Evolutionary conservation across 371 early-diverging fungal species (phyloP), one percentile per base, ranked within the genome.

Genomic region (Mortierella sp.): DNA sequence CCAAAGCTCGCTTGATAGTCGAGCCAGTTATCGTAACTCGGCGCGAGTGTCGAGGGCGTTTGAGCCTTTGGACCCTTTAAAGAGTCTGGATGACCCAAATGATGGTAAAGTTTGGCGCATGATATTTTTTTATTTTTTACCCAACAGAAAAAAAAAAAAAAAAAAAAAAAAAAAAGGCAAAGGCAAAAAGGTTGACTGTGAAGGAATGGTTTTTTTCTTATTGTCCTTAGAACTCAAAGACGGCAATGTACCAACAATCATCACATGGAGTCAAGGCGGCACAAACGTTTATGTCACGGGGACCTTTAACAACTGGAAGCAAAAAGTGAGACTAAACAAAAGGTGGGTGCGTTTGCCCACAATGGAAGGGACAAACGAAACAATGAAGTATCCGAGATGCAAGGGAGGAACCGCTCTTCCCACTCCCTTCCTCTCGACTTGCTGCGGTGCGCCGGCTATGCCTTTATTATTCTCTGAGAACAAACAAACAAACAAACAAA

Each of bases 261-360:
- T 98, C 25, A 90, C 90, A 23, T 98, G 98, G 98, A 88, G 91
- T 15, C 93, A 95, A 68, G 95, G 93, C 21, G 98, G 96, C 21
- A 82, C 90, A 18, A 88, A 85, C 60, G 99, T 98, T 4, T 95
- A 92, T 82, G 88, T 98, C 16, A 96, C 98, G 4, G 99, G 99
- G 19, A 96, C 97, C n/a, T 98, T 98, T 75, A 97, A 97, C 84
- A 93, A 94, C 55, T 98, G 99, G 99, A 94, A 93, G 73, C 93
- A 95, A 72, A 96, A 97, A 84, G 92, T 98, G 30, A 90, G 90
- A 64, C 70, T 98, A 63, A 87, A 88, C 57, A 92, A 93, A 70
- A 93, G 92, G 93, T 92, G 82, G 46, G 55, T 50, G 26, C 28
- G 2, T 26, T 19, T 18, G 21, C 7, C 11, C 46, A 18, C 55